phyloP scores from a whole-genome alignment of 805 yeast genomes.

The Kodamaea laetipori region DNA sequence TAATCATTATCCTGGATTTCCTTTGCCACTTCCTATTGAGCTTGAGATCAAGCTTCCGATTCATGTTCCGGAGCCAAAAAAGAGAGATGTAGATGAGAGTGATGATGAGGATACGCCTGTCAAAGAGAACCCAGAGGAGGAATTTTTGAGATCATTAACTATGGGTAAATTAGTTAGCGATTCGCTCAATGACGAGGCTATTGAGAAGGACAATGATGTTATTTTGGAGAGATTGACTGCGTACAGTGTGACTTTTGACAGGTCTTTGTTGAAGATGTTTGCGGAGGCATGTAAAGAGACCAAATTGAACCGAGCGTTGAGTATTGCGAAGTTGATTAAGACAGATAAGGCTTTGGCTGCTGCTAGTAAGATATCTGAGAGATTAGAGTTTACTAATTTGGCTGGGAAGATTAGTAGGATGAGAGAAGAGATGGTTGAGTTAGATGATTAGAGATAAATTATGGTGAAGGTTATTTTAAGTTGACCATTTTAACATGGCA shows the following conservation, averaged over 20 bases:
- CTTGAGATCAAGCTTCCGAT: constrained; percentile 71
- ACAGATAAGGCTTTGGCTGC: constrained; percentile 82
- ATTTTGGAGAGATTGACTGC: constrained; percentile 52
- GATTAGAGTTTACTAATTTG: constrained; percentile 45
- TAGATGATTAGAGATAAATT: constrained; percentile 12
- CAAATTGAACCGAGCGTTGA: constrained; percentile 64
- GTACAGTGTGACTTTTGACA: constrained; percentile 66
- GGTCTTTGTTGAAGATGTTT: constrained; percentile 73
- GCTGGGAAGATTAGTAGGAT: constrained; percentile 40
- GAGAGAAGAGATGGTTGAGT: constrained; percentile 35
- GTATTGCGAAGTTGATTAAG: constrained; percentile 66
- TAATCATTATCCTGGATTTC: constrained; percentile 71
- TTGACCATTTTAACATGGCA: too few relatives aligned
- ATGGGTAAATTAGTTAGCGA: constrained; percentile 66
- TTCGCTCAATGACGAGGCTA: constrained; percentile 36
- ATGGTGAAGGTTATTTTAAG: too few relatives aligned
- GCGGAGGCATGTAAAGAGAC: constrained; percentile 72
- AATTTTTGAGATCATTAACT: constrained; percentile 58
- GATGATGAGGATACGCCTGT: constrained; percentile 26
- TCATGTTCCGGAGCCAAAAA: constrained; percentile 25
- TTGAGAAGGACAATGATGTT: constrained; percentile 37
- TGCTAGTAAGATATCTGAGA: constrained; percentile 80
- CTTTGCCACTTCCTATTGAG: constrained; percentile 82
- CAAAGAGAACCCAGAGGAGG: constrained; percentile 58
- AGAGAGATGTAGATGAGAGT: constrained; percentile 13